These are phyloP conservation scores for Trichoderma brevicompactum DNA, from an alignment of 2,329 filamentous ascomycete genomes.

Conservation along the genomic window DNA sequence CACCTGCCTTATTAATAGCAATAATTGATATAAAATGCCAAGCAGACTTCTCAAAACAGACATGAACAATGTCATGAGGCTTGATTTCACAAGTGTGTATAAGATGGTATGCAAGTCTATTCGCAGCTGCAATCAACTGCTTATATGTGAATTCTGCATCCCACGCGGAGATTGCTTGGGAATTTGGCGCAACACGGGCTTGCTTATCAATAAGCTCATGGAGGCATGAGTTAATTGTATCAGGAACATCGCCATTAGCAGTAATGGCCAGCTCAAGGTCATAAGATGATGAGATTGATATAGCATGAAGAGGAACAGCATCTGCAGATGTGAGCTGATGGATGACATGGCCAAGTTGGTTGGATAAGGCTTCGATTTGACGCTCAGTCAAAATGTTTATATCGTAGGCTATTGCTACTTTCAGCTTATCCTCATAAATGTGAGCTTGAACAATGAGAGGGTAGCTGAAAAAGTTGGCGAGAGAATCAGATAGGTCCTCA, in stretches of 20 bases:
- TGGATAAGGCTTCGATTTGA: neutral
- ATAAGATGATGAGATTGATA: neutral
- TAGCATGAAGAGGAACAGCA: neutral
- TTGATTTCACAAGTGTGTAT: conserved; percentile 28
- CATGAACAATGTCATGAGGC: neutral
- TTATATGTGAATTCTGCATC: conserved; percentile 44
- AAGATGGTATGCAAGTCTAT: conserved; percentile 28
- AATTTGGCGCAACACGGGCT: neutral
- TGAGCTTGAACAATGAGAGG: conserved; percentile 5
- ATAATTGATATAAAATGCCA: conserved; percentile 31
- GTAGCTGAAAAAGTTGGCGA: neutral
- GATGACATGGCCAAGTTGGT: conserved; percentile 3
- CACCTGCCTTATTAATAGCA: conserved; percentile 31
- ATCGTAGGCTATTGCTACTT: neutral
- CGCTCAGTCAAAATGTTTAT: neutral
- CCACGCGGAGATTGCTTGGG: conserved; percentile 5
- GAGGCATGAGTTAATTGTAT: neutral
- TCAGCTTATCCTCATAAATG: neutral
- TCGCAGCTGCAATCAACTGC: conserved; percentile 36
- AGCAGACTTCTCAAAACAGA: conserved; percentile 24
- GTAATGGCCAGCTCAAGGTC: neutral
- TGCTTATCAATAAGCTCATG: conserved; percentile 23
- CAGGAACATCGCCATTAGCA: neutral
- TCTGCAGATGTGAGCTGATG: neutral
- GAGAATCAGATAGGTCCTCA: neutral